Base-by-base conservation (phyloP, 75 land plant species). In the Isoetes taiwanensis region DNA sequence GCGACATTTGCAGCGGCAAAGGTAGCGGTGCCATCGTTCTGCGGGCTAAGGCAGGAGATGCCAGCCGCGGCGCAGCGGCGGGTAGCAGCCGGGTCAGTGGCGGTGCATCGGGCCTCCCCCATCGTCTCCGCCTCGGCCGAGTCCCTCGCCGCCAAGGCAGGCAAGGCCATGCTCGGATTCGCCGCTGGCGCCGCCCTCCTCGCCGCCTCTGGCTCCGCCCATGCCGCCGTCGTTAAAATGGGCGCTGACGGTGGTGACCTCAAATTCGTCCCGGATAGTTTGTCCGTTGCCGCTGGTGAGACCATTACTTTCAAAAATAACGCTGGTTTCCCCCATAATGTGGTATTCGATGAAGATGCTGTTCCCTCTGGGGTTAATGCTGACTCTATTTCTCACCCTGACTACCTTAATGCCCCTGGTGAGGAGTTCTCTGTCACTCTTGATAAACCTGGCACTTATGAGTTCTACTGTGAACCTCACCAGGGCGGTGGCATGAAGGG, bases 241-340 rank as follows among this genome's bases (percentile, higher is more conserved):
- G 95, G 95, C 0, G 59, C 68, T 30, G 69, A 56, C 54, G 82
- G 65, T n/a, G 95, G 95, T 0, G 25, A 27, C 12, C 70, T 90
- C 54, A 77, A 28, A 0, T 90, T 90, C 66, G 61, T 68, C 28
- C 96, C 96, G 2, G 59, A 27, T 21, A 32, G 40, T 6, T 37
- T 86, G 43, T 19, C 42, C 1, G 71, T 85, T 2, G 28, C 76
- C 0, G 39, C 83, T 0, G 96, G 96, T 0, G 96, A 90, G 67
- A 60, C 64, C 24, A 71, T 90, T 29, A 60, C 59, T 27, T 90
- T 90, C 79, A 70, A 69, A 71, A 90, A 90, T 79, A 90, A 90
- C 65, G 80, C 80, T 10, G 96, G 83, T 5, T 90, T 85, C 71
- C 96, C 96, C 5, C 96, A 90, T 75, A 90, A 90, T 68, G 73